Conservation (phyloP, 768 basidiomycete genomes). For the Lentinus tigrinus region DNA sequence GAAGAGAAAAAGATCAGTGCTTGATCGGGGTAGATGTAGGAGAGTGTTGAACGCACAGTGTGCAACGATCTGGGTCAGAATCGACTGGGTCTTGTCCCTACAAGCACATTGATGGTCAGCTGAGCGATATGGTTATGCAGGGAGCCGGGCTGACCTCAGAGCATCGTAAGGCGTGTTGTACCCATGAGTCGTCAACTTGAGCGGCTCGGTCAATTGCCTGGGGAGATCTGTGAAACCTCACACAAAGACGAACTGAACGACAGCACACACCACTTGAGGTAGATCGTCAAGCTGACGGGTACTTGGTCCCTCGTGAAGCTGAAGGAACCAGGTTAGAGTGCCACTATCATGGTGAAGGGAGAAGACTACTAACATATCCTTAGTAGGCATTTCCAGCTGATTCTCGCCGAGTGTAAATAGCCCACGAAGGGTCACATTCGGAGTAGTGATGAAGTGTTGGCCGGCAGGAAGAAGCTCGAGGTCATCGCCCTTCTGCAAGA, state of each 20-base stretch:
- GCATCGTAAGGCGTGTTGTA: conserved; percentile 84
- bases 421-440: conserved; percentile 78
- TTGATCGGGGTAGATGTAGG: neutral
- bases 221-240: neutral
- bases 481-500: conserved; percentile 79
- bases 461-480: conserved; percentile 77
- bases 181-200: conserved; percentile 76
- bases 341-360: neutral
- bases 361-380: conserved; percentile 67
- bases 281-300: conserved; percentile 80
- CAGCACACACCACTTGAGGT: conserved; percentile 68
- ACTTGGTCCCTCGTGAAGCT: conserved; percentile 88
- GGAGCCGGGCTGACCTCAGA: conserved; percentile 33
- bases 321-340: neutral
- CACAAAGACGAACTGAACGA: too few relatives aligned
- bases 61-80: conserved; percentile 82
- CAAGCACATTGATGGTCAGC: neutral
- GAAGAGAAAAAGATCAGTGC: too few relatives aligned
- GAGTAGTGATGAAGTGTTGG: conserved; percentile 82
- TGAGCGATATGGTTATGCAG: neutral
- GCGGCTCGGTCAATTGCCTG: conserved; percentile 51
- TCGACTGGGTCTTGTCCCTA: conserved; percentile 81
- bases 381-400: conserved; percentile 84
- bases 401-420: conserved; percentile 81
- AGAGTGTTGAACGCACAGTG: conserved; percentile 58